phyloP scores from a whole-genome alignment of 2,329 filamentous ascomycete species.

The Coleophoma eucalyptorum region DNA sequence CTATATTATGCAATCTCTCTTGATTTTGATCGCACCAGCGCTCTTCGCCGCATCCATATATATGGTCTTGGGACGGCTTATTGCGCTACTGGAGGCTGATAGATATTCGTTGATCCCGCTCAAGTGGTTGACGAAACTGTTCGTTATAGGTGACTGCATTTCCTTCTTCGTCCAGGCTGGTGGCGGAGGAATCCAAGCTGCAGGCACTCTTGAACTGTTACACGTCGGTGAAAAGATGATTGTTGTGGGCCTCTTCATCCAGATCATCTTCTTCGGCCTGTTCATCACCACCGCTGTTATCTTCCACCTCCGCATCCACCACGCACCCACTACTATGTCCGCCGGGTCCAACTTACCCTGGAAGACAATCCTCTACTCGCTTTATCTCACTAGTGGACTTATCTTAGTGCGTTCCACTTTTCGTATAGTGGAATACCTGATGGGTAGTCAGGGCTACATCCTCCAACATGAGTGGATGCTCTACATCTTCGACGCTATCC shows the following conservation, averaged over 20 bases:
- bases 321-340: constrained; percentile 14
- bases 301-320: constrained; percentile 36
- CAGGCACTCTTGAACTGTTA: constrained; percentile 19
- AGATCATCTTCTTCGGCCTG: constrained; percentile 41
- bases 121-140: constrained; percentile 38
- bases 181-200: constrained; percentile 21
- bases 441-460: constrained; percentile 36
- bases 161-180: constrained; percentile 36
- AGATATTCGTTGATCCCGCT: constrained; percentile 31
- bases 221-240: constrained; percentile 35
- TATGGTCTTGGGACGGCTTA: constrained; percentile 31
- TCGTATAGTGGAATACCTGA: constrained; percentile 38
- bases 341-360: constrained; percentile 10
- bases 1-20: constrained; percentile 29
- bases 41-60: too few relatives aligned
- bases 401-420: constrained; percentile 41
- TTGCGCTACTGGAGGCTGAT: constrained; percentile 28
- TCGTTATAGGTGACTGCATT: constrained; percentile 38
- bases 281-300: constrained; percentile 37
- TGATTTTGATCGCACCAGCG: constrained; percentile 31
- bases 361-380: constrained; percentile 30
- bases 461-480: constrained; percentile 35
- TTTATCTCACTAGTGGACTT: constrained; percentile 34
- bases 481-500: constrained; percentile 35
- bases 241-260: constrained; percentile 45